A percentile compares a stretch with the other conserved stretches of the same genome.
phyloP scores from a whole-genome alignment of 805 yeast species.

The Debaryomyces tyrocola region DNA sequence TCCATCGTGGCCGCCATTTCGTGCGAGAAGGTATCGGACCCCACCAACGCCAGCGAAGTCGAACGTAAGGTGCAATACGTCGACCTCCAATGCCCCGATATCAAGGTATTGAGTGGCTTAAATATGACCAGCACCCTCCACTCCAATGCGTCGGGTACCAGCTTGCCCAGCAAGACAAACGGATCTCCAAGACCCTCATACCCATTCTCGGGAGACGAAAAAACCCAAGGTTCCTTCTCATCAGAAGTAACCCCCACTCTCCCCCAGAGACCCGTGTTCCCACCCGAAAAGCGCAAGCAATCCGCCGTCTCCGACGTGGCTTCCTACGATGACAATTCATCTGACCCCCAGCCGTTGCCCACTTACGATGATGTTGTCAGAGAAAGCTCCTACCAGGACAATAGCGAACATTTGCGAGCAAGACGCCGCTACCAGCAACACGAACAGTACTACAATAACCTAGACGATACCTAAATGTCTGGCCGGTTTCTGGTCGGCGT shows the following conservation, averaged over 20 bases:
- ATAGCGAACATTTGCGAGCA: conserved; percentile 32
- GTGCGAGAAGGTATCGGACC: conserved; percentile 21
- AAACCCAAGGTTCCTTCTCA: background rate
- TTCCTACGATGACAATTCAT: background rate
- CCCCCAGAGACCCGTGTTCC: conserved; percentile 1
- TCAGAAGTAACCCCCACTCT: background rate
- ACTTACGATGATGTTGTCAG: conserved; percentile 39
- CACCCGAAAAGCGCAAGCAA: background rate
- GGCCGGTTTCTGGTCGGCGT: too few species aligned
- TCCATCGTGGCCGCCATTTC: conserved; percentile 24
- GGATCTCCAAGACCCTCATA: background rate
- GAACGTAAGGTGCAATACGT: conserved; percentile 23
- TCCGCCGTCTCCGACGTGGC: conserved; percentile 1
- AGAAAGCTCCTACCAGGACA: conserved; percentile 29
- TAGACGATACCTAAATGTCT: conserved; percentile 10
- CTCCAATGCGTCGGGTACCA: conserved; percentile 23
- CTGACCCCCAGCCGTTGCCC: conserved; percentile 19
- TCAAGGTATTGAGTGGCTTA: conserved; percentile 35
- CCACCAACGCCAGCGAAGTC: conserved; percentile 16
- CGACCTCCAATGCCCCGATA: conserved; percentile 30
- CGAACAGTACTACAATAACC: conserved; percentile 23
- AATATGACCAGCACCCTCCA: conserved; percentile 24
- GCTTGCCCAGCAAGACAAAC: conserved; percentile 10
- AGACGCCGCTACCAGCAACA: conserved; percentile 35
- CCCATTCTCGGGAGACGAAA: background rate